Evolutionary conservation across 352 stramenopile genomes (phyloP), one percentile per base, ranked within the genome.

Genomic region (Phytophthora cajani): DNA sequence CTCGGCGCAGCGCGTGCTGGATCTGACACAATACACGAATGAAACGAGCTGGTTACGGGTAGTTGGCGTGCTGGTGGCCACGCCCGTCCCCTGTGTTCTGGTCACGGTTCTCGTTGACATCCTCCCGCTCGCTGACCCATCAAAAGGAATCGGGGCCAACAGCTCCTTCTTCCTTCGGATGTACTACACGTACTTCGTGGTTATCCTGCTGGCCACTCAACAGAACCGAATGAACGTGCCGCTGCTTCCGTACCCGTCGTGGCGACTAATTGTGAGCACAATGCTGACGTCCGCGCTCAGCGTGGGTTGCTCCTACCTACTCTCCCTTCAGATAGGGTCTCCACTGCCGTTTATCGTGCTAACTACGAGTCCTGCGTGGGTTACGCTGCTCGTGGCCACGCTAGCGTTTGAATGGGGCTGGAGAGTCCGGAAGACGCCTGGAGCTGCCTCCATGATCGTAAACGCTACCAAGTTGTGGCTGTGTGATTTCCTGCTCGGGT

Each of bases 91-190:
- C 0, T 75, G 66, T 25, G 30, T 79, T 2, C 10, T 70, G 11
- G 61, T 72, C 21, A 69, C 73, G 38, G 42, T 67, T 2, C 11
- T 69, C 11, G 33, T 64, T 16, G 74, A 81, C 40, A 16, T 78
- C 17, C 30, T 77, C 1, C 33, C 62, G 4, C 56, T 79, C 2
- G 42, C 55, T 5, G 32, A 64, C 0, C 63, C 71, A 2, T 30
- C 53, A 1, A 49, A 67, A 47, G 67, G 74, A 0, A n/a, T 64
- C 14, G 5, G 47, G 8, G 38, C 14, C 0, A 79, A 77, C 47
- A 62, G 30, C 5, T 11, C 64, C 8, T 79, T 72, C 25, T 74
- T 71, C 55, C 3, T 71, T 3, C 66, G 74, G 17, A 58, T 49
- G 40, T 67, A 47, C 10, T 50, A 58, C 21, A 70, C 71, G 14